Conservation (phyloP, 176 grass and related monocot species). For the Oryza coarctata region DNA sequence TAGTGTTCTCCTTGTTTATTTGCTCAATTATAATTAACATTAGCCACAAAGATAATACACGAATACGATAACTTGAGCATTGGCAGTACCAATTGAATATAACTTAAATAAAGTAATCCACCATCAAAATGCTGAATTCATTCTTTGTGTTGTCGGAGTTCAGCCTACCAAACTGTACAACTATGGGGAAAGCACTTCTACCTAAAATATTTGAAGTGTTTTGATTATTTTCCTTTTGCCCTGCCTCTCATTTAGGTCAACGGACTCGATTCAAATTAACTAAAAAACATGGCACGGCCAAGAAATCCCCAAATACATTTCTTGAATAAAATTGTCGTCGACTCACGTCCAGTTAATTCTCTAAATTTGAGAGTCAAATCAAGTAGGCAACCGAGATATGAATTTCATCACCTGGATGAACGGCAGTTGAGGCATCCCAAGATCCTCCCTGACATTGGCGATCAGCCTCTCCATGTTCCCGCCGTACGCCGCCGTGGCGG, state of each 20-base stretch:
- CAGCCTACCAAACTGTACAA: not conserved
- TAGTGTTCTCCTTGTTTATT: not conserved
- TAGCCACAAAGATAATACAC: not conserved
- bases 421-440: conserved; percentile 59
- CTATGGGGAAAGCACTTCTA: not conserved
- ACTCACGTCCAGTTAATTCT: not conserved
- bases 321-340: not conserved
- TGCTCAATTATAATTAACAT: not conserved
- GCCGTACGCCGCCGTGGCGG: conserved; percentile 43
- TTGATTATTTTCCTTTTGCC: not conserved
- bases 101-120: not conserved
- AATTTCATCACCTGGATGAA: conserved; percentile 73
- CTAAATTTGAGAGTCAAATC: not conserved
- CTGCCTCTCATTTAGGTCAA: not conserved
- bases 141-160: not conserved
- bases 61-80: not conserved
- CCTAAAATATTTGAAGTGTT: not conserved
- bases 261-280: not conserved
- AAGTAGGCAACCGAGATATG: not conserved
- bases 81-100: not conserved
- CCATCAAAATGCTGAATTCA: not conserved
- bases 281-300: not conserved
- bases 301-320: not conserved
- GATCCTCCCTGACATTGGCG: conserved; percentile 60
- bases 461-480: conserved; percentile 65